Evolutionary conservation across 2,329 filamentous ascomycete genomes (phyloP).

Genomic region (Penicillium sp.): DNA sequence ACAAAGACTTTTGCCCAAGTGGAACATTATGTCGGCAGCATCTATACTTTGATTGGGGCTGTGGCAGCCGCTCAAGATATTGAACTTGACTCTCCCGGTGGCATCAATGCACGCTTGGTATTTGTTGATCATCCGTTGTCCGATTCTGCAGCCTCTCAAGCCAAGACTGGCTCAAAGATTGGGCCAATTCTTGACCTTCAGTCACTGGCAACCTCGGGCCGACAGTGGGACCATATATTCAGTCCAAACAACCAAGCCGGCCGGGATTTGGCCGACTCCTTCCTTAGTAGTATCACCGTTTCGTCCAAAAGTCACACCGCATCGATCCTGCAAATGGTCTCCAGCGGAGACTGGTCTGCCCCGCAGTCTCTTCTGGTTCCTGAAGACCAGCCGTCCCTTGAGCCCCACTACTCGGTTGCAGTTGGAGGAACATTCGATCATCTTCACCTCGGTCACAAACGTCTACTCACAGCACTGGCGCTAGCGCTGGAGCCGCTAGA

Average conservation of each 20-base stretch:
- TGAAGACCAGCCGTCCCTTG: constrained; percentile 16
- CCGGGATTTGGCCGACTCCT: constrained; percentile 28
- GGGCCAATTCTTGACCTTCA: constrained; percentile 54
- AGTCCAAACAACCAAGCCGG: constrained; percentile 31
- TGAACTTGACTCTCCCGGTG: constrained; percentile 65
- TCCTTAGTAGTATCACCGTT: constrained; percentile 23
- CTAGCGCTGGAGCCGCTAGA: constrained; percentile 63
- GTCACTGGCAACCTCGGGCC: constrained; percentile 46
- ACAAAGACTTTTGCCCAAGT: constrained; percentile 64
- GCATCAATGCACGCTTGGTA: constrained; percentile 74
- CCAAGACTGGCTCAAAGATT: constrained; percentile 20
- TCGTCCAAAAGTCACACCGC: constrained; percentile 9
- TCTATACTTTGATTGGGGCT: constrained; percentile 76
- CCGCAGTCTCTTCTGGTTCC: constrained; percentile 23
- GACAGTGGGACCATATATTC: constrained; percentile 34
- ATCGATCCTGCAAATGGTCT: constrained; percentile 20
- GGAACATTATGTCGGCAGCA: constrained; percentile 70
- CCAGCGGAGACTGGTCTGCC: constrained; percentile 23
- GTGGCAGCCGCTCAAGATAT: constrained; percentile 66
- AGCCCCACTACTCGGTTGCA: constrained; percentile 63
- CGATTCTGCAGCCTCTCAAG: constrained; percentile 23
- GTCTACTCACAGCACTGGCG: constrained; percentile 85
- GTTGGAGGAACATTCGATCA: constrained; percentile 97
- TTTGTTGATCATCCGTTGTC: constrained; percentile 63
- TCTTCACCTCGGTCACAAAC: constrained; percentile 90